phyloP scores from a whole-genome alignment of 306 rosid species.

The Fragaria nilgerrensis region DNA sequence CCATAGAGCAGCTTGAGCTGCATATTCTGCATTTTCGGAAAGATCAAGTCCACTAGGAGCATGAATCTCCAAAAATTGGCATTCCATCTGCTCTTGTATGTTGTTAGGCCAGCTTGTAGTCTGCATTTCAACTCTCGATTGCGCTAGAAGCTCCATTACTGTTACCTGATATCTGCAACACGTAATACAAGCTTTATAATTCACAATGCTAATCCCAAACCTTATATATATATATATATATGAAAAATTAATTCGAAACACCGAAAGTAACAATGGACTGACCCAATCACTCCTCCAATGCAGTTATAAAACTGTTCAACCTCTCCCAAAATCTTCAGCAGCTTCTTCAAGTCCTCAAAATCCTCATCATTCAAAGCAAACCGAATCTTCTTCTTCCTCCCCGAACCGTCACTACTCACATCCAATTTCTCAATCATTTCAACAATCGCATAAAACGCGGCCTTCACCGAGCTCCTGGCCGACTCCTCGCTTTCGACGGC shows the following conservation, averaged over 20 bases:
- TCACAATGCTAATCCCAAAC: neutral
- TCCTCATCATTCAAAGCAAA: conserved; percentile 52
- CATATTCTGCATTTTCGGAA: conserved; percentile 72
- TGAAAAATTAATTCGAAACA: neutral
- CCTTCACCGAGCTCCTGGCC: conserved; percentile 50
- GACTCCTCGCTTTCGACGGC: conserved; percentile 32
- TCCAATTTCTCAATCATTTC: conserved; percentile 77
- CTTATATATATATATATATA: neutral
- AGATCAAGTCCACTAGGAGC: conserved; percentile 79
- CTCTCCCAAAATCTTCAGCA: conserved; percentile 56
- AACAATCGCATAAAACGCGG: conserved; percentile 62
- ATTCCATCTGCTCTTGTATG: conserved; percentile 42
- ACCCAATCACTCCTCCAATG: conserved; percentile 97
- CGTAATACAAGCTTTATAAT: neutral
- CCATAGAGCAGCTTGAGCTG: conserved; percentile 95
- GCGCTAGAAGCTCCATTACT: conserved; percentile 65
- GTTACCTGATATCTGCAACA: conserved; percentile 82
- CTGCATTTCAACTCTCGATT: conserved; percentile 47
- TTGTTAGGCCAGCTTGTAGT: conserved; percentile 44
- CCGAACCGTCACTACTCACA: conserved; percentile 26
- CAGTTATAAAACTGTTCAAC: conserved; percentile 82
- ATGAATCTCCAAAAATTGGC: conserved; percentile 67
- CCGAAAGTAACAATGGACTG: conserved; percentile 20
- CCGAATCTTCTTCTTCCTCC: conserved; percentile 27
- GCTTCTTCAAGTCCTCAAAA: conserved; percentile 55